phyloP scores from a whole-genome alignment of 108 stramenopile species.

The Nitzschia inconspicua region DNA sequence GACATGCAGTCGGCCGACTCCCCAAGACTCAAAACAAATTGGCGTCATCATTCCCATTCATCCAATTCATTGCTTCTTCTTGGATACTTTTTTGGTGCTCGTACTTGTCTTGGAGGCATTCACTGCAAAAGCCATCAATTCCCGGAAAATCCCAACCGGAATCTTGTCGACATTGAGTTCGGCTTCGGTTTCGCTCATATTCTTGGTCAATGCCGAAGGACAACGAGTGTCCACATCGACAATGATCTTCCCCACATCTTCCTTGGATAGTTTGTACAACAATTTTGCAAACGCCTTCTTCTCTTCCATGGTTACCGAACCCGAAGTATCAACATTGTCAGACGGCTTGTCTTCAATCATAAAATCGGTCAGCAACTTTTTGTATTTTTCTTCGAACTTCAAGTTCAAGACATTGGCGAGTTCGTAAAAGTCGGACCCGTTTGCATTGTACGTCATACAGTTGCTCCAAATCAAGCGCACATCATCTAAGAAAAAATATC shows the following conservation, averaged over 20 bases:
- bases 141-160: slow-evolving; percentile 67
- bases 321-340: slow-evolving; percentile 4
- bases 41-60: neutral
- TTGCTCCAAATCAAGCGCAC: slow-evolving; percentile 93
- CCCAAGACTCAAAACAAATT: neutral
- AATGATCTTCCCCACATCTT: slow-evolving; percentile 86
- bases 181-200: slow-evolving; percentile 85
- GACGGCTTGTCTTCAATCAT: slow-evolving; percentile 14
- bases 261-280: slow-evolving; percentile 85
- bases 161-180: slow-evolving; percentile 94
- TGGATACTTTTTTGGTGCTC: slow-evolving; percentile 47
- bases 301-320: slow-evolving; percentile 64
- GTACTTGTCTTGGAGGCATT: slow-evolving; percentile 5
- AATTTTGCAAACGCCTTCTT: slow-evolving; percentile 78
- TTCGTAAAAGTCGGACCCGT: slow-evolving; percentile 86
- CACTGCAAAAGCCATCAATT: slow-evolving; percentile 43
- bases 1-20: neutral
- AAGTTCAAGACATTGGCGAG: slow-evolving; percentile 67
- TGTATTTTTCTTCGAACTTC: slow-evolving; percentile 81
- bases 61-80: slow-evolving; percentile 2
- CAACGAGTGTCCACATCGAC: slow-evolving; percentile 87
- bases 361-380: slow-evolving; percentile 36
- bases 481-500: too few relatives aligned
- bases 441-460: slow-evolving; percentile 94
- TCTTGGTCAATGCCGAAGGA: slow-evolving; percentile 84